Base-by-base conservation (phyloP, 2,329 filamentous ascomycete species). In the Cercospora sesami region DNA sequence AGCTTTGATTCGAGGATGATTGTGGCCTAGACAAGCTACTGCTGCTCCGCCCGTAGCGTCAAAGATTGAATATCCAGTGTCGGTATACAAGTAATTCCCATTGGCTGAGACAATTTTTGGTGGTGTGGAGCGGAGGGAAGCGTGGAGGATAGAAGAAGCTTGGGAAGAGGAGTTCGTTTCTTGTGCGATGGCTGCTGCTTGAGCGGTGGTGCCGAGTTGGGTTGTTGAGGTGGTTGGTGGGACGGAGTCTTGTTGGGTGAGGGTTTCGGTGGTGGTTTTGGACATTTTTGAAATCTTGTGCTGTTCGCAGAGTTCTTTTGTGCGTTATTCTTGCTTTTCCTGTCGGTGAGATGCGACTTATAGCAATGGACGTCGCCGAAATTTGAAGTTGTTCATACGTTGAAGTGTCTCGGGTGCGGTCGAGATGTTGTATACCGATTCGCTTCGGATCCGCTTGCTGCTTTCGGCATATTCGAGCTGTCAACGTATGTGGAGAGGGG, bases 41-140 rank as follows among this genome's bases (percentile, higher is more conserved):
- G 89, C 90, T 4, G 91, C 89, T 23, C 91, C 91, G 39, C 89
- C 86, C 14, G 89, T 90, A 1, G 87, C 89, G 76, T 94, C 91
- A 9, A 93, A 84, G 60, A 94, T 84, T 33, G 80, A 81, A 6
- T 83, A 81, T 1, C 88, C 88, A 2, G 36, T 8, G 73, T 82
- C 80, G 66, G 86, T 80, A 42, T 80, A 78, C 30, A 87, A 76
- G 69, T 84, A 85, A 71, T 82, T 81, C 6, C 84, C 85, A 60
- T 80, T 76, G 5, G 82, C 86, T 0, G 79, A 81, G 10, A 80
- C 74, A 4, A 85, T 84, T 60, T 77, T 79, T 39, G 79, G 77
- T n/a, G 85, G 82, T 10, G 78, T 64, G 33, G 78, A 71, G 57
- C 79, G 80, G 4, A 85, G 81, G 64, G 82, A 79, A 42, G 85